Conservation (phyloP, 2,329 filamentous ascomycete genomes). For the Chaetoscypha palmicola region DNA sequence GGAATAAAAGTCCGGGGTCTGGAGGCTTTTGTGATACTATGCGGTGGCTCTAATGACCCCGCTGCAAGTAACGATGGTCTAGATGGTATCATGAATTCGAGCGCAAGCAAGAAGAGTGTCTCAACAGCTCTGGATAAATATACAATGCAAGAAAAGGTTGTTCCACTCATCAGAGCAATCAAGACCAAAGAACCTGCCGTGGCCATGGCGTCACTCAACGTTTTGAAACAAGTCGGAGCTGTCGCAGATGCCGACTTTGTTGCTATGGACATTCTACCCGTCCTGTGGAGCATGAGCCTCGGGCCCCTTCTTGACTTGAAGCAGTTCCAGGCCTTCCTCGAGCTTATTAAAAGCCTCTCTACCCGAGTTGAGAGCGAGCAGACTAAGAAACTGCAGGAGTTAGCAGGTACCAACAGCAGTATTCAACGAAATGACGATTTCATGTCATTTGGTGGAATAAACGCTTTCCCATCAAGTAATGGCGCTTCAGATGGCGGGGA, state of each 20-base stretch:
- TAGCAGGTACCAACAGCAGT: conserved; percentile 53
- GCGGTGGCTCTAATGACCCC: conserved; percentile 61
- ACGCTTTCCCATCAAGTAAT: conserved; percentile 42
- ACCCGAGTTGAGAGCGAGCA: conserved; percentile 82
- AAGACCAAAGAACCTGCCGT: conserved; percentile 98
- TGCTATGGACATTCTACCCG: conserved; percentile 81
- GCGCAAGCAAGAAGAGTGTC: conserved; percentile 48
- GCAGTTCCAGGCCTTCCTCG: conserved; percentile 88
- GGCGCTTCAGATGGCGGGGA: conserved; percentile 59
- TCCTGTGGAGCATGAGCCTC: conserved; percentile 86
- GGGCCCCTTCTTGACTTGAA: conserved; percentile 81
- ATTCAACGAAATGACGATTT: conserved; percentile 55
- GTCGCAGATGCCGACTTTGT: conserved; percentile 85
- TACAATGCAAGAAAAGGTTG: conserved; percentile 95
- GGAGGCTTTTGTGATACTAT: conserved; percentile 84
- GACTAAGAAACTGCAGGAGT: conserved; percentile 77
- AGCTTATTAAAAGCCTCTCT: conserved; percentile 74
- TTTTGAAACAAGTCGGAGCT: conserved; percentile 75
- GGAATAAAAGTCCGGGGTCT: conserved; percentile 90
- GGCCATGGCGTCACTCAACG: conserved; percentile 86
- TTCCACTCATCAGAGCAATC: conserved; percentile 83
- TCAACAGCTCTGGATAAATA: conserved; percentile 90
- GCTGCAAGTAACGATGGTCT: conserved; percentile 60
- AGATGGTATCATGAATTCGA: conserved; percentile 56
- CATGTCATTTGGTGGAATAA: conserved; percentile 62